Evolutionary conservation across 1,139 yeast species (phyloP), one percentile per base, ranked within the genome.

Genomic region (Geotrichum restrictum): DNA sequence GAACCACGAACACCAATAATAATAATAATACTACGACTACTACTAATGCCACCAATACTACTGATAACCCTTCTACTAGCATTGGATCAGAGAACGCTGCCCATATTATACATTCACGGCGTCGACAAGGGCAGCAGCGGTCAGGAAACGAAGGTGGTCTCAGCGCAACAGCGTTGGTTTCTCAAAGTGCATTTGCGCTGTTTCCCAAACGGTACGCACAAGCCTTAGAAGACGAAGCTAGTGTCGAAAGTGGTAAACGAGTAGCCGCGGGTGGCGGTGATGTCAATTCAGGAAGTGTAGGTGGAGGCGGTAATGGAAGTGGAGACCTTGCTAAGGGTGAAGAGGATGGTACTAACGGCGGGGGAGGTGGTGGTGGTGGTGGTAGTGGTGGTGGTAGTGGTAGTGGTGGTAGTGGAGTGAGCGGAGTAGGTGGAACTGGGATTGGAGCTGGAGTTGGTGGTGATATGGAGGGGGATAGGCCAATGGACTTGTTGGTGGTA

Each of bases 141-240:
- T 18, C 41, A 13, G 41, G 22, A 14, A 19, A 24, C 18, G 31
- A 22, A 22, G 39, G 31, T 13, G 45, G 13, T 3, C 27, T 45
- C n/a, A 10, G 11, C 3, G 49, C 43, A 13, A 37, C 49, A 14
- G 33, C 43, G 16, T 29, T 45, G 14, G 37, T 21, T 13, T 18
- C 42, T 22, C 18, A 13, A 7, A 36, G n/a, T 19, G 21, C 32
- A 4, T 45, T 37, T 38, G 42, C 43, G 8, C 22, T 36, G 3
- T 45, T 45, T 22, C 49, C 49, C 8, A 22, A n/a, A 19, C 42
- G 49, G 33, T 45, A 45, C 21, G 49, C 49, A 29, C 19, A 38
- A 29, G 49, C 49, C 18, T 19, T 45, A 11, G 49, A 22, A 19
- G 49, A 45, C 16, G 49, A 45, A 24, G 42, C 41, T 19, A 45